Base-by-base conservation (phyloP, 2,329 filamentous ascomycete genomes). In the Kalmusia sp. region DNA sequence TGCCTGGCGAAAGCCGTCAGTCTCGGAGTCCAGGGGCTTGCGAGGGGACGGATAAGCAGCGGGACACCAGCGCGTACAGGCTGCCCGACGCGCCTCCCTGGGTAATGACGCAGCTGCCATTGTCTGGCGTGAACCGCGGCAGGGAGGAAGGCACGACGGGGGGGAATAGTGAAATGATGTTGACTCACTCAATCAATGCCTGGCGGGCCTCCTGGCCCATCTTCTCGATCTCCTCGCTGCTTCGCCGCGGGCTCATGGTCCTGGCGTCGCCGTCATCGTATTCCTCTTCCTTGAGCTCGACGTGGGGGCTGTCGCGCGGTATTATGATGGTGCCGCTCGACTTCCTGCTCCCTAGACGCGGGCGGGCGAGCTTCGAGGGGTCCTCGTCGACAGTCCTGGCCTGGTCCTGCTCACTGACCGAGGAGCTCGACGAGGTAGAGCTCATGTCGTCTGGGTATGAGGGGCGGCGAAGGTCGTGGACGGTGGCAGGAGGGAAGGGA, bases 191-290 rank as follows among this genome's bases (percentile, higher is more conserved):
- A 69, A 86, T 83, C 57, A 88, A 70, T 22, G 82, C 81, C 62
- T 83, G 78, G 54, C 93, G 82, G 31, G 93, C 92, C 69, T 93
- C 91, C 67, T 90, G 87, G 64, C 92, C 90, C 73, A 98, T 84
- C 70, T 87, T 88, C 75, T 96, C 91, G 49, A 97, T 85, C 71
- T 98, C 93, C 69, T 95, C 92, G 66, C 89, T 96, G 60, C 92
- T 96, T 66, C 93, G 82, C 63, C 93, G 83, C 2, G 93, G 93
- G 72, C 93, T 97, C 93, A 99, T 98, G 56, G 92, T 90, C 67
- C 93, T 82, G 57, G 95, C 93, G 73, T 97, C 93, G 72, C 92
- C 90, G 21, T 92, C 89, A 22, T 92, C 91, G 64, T 92, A 90
- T 58, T 91, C 84, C 57, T 89, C 84, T 59, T 91, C 87, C 56